Base-by-base conservation (phyloP, 179 eudicot genomes). In the Gypsophila paniculata region DNA sequence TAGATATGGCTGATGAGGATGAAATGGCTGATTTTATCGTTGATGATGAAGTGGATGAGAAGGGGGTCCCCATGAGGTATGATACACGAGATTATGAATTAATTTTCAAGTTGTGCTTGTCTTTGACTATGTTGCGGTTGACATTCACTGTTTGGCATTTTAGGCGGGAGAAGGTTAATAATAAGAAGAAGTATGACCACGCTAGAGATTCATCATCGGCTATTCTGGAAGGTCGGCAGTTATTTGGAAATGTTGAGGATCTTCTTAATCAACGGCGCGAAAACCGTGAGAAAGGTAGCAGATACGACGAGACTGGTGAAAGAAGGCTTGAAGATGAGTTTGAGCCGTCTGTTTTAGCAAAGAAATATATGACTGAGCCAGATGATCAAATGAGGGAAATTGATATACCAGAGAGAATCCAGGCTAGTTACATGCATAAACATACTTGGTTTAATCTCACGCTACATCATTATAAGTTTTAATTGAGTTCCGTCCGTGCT, bases 21-120 rank as follows among this genome's bases (percentile, higher is more conserved):
- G 97, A 93, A 63, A 90, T 96, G 97, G 96, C 90, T 26, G 94
- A 93, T 83, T 96, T 96, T 70, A 96, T 96, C 68, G 99, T 96
- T 70, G 98, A 93, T 76, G 93, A 93, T 15, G 92, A 90, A 29
- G 77, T 86, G 32, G 97, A 90, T 84, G 93, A 82, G 51, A 77
- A 75, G 70, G 96, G 96, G 64, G 82, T 70, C 69, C 87, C 86
- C 62, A 67, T 88, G 48, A 93, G 98, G 98, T 93, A 79, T 89
- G 48, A 93, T 96, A 95, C 89, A 79, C 34, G n/a, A 4, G 44
- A 14, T 10, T 59, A 18, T 59, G 39, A 11, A 65, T 14, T 17
- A 51, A 42, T 9, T 44, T 70, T 25, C 23, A 63, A n/a, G 25
- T 58, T 26, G 38, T 51, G 46, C 57, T 63, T 68, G 21, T 74